Evolutionary conservation across 2,329 filamentous ascomycete species (phyloP).

Genomic region (Colletotrichum sp.): DNA sequence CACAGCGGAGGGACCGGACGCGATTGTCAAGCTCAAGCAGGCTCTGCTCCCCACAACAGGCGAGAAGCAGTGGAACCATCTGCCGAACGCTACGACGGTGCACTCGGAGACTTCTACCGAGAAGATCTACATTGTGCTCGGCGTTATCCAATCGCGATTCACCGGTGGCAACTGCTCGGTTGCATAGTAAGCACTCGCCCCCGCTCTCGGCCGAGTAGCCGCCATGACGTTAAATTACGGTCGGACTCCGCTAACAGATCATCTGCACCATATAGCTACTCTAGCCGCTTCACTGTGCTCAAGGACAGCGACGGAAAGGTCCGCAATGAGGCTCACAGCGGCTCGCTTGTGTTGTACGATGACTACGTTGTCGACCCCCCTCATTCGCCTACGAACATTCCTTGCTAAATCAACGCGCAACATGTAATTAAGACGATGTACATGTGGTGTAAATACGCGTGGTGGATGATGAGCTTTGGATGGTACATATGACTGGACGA

Average conservation of each 20-base stretch:
- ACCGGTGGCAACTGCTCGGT: constrained; percentile 1
- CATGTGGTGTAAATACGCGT: not conserved
- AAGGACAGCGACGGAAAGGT: not conserved
- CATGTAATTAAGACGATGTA: not conserved
- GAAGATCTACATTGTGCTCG: not conserved
- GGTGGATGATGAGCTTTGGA: not conserved
- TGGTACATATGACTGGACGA: not conserved
- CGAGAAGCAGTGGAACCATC: constrained; percentile 7
- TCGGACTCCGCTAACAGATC: not conserved
- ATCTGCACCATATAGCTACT: not conserved
- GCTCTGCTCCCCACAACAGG: constrained; percentile 3
- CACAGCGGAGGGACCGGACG: not conserved
- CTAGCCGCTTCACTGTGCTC: constrained; percentile 1
- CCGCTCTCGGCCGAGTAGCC: not conserved
- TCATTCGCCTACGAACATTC: not conserved
- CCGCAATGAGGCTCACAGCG: not conserved
- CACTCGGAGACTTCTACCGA: not conserved
- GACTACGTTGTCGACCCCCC: not conserved
- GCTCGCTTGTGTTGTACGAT: constrained; percentile 1
- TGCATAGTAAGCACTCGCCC: not conserved
- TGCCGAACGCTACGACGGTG: constrained; percentile 6
- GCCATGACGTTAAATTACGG: not conserved
- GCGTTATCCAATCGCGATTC: not conserved
- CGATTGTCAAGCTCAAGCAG: not conserved
- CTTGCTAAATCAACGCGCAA: not conserved